These are phyloP conservation scores for Colletotrichum truncatum DNA, from an alignment of 2,329 filamentous ascomycete species.

Conservation along the genomic window DNA sequence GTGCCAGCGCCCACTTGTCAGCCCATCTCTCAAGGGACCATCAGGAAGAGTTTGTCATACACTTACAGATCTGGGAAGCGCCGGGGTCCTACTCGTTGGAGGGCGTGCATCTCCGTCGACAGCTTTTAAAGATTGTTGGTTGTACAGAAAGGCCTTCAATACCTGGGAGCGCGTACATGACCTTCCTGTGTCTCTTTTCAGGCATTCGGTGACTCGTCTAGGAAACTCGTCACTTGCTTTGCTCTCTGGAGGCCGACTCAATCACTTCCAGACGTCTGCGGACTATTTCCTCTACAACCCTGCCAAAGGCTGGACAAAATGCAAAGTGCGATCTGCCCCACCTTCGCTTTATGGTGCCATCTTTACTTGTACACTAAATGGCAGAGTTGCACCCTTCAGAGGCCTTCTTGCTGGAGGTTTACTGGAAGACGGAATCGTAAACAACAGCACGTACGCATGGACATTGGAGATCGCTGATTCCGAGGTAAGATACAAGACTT, in stretches of 20 bases:
- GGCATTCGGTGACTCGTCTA: slow-evolving; percentile 73
- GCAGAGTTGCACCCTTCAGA: slow-evolving; percentile 44
- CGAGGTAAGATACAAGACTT: slow-evolving; percentile 40
- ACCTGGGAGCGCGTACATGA: slow-evolving; percentile 72
- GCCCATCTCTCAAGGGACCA: slow-evolving; percentile 44
- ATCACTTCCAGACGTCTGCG: slow-evolving; percentile 55
- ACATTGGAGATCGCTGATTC: slow-evolving; percentile 52
- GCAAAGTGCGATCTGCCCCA: slow-evolving; percentile 44
- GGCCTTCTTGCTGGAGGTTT: slow-evolving; percentile 82
- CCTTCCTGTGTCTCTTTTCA: slow-evolving; percentile 77
- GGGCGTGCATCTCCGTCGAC: slow-evolving; percentile 81
- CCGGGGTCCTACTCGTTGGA: slow-evolving; percentile 73
- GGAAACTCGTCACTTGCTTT: slow-evolving; percentile 61
- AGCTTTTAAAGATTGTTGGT: slow-evolving; percentile 79
- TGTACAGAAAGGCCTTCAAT: slow-evolving; percentile 63
- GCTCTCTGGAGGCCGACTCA: slow-evolving; percentile 69
- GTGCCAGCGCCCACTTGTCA: slow-evolving; percentile 15
- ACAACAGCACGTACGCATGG: slow-evolving; percentile 74
- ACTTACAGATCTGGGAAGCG: slow-evolving; percentile 69
- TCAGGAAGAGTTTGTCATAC: slow-evolving; percentile 77
- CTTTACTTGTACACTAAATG: slow-evolving; percentile 42
- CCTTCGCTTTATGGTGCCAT: slow-evolving; percentile 54
- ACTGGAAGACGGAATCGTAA: slow-evolving; percentile 67
- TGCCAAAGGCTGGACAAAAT: slow-evolving; percentile 56
- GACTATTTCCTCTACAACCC: slow-evolving; percentile 64